Conservation (phyloP, 768 basidiomycete species). For the Suillus hirtellus region DNA sequence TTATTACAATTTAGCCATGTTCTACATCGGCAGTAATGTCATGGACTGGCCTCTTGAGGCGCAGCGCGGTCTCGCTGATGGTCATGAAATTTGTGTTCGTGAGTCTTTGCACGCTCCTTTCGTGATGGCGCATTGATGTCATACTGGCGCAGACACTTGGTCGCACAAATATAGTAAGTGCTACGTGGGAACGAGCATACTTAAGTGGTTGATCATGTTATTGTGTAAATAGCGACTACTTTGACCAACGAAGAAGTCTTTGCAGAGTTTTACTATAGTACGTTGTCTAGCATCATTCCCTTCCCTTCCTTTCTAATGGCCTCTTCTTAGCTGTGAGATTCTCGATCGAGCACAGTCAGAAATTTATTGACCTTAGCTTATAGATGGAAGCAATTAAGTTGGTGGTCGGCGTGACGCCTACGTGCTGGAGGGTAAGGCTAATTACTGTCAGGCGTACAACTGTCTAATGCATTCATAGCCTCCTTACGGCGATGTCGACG, state of each 20-base stretch:
- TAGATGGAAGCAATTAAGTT: slow-evolving; percentile 56
- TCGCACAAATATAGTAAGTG: slow-evolving; percentile 48
- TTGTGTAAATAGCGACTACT: slow-evolving; percentile 46
- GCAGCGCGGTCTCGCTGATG: slow-evolving; percentile 52
- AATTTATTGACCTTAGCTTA: slow-evolving; percentile 3
- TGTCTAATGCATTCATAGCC: slow-evolving; percentile 38
- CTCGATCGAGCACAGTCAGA: neutral
- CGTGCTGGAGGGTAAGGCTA: slow-evolving; percentile 55
- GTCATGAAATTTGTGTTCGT: slow-evolving; percentile 64
- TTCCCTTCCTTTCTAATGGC: neutral
- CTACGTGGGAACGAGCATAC: neutral
- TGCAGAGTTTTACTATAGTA: slow-evolving; percentile 77
- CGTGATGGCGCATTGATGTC: neutral
- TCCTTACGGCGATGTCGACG: slow-evolving; percentile 70
- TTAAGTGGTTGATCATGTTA: neutral
- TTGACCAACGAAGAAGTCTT: slow-evolving; percentile 66
- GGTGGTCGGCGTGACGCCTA: slow-evolving; percentile 55
- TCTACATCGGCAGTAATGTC: slow-evolving; percentile 60
- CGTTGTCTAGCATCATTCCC: slow-evolving; percentile 18
- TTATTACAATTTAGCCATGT: slow-evolving; percentile 46
- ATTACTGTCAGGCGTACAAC: neutral
- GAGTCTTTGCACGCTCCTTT: slow-evolving; percentile 31
- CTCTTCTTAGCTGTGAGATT: slow-evolving; percentile 25
- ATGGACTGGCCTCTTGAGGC: slow-evolving; percentile 58
- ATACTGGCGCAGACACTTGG: slow-evolving; percentile 27